Base-by-base conservation (phyloP, 495 filamentous ascomycete species). In the Trichoderma asperelloides region DNA sequence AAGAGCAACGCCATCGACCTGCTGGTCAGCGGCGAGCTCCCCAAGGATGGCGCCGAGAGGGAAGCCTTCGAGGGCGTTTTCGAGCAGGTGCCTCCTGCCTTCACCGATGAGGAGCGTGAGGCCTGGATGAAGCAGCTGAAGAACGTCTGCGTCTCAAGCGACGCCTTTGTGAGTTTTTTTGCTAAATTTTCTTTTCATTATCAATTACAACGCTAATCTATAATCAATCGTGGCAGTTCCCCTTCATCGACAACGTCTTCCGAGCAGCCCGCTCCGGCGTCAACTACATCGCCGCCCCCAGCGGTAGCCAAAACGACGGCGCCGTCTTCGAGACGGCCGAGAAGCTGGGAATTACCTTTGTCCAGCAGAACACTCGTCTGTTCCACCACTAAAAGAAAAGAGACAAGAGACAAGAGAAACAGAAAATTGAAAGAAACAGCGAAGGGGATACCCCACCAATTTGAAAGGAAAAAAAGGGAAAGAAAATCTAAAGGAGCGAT, bases 1-100 rank as follows among this genome's bases (percentile, higher is more conserved):
- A 98, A 98, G 84, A 93, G 88, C 84, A 98, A 98, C 76, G 93
- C 92, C 65, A 97, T 98, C 73, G 95, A 98, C 77, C 80, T 97
- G 68, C 87, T 97, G 69, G 94, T 95, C 75, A 92, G 90, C 66
- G 93, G 94, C 45, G 81, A 92, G 76, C 84, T 96, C n/a, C 90
- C 91, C 45, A 88, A 89, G 77, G 84, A 77, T 23, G 92, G 92
- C 1, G 80, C 87, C 65, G 95, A 98, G 83, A 87, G 88, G 70
- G 88, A 89, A 72, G 85, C 87, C 49, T 98, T 93, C 73, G 95
- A 97, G 81, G 84, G 85, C 64, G 84, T 92, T 68, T 98, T 98
- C 72, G 93, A 97, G 71, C 90, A 92, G 74, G 91, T 96, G n/a
- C 95, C 96, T 2, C 72, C 81, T 66, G 79, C 88, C 13, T 96